Conservation (phyloP, 2,329 filamentous ascomycete species). For the Trematosphaeria pertusa region DNA sequence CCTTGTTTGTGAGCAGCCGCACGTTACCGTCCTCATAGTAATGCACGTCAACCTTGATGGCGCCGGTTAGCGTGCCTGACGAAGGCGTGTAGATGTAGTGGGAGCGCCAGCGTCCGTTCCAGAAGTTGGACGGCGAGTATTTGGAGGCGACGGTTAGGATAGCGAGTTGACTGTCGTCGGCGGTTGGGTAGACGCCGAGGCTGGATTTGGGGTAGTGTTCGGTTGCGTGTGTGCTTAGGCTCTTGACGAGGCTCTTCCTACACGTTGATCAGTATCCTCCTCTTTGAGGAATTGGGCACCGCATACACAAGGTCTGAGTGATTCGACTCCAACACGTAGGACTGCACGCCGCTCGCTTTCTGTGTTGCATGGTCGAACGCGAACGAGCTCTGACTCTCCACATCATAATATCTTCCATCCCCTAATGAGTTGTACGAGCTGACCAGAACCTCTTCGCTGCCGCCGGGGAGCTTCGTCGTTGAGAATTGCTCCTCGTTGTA, state of each 20-base stretch:
- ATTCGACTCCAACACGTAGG: conserved; percentile 76
- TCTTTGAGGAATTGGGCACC: neutral
- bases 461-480: conserved; percentile 86
- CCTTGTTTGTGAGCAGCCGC: conserved; percentile 86
- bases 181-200: conserved; percentile 81
- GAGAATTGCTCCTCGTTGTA: conserved; percentile 97
- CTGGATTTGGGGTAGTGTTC: conserved; percentile 89
- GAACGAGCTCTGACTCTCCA: conserved; percentile 87
- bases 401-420: conserved; percentile 85
- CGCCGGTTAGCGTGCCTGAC: conserved; percentile 72
- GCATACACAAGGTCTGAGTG: conserved; percentile 81
- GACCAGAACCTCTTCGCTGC: conserved; percentile 79
- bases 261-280: neutral
- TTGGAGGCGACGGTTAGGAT: conserved; percentile 92
- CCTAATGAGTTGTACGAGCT: conserved; percentile 86
- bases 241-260: conserved; percentile 85
- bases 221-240: conserved; percentile 74
- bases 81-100: conserved; percentile 80
- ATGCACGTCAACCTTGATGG: conserved; percentile 92
- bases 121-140: conserved; percentile 98
- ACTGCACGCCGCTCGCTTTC: conserved; percentile 84
- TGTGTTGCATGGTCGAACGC: conserved; percentile 84
- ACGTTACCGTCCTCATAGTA: conserved; percentile 99
- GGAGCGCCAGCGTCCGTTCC: conserved; percentile 97
- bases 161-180: conserved; percentile 77